Base-by-base conservation (phyloP, 140 eudicot species). In the Flaveria floridana region DNA sequence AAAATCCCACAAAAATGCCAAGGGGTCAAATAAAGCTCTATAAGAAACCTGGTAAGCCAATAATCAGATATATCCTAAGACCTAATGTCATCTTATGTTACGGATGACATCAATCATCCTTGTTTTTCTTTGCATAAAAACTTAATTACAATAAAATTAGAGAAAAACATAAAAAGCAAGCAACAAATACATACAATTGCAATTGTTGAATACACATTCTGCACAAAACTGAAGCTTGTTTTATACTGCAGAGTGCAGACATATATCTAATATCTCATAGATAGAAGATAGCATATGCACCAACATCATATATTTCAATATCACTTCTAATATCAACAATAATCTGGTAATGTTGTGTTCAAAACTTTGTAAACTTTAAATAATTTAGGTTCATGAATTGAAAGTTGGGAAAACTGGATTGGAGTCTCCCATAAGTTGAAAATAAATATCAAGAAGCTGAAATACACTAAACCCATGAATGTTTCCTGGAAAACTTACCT, bases 401-500 rank as follows among this genome's bases (percentile, higher is more conserved):
- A 3, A 2, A 21, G 21, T 64, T 15, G 6, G 68, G 2, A 64
- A 6, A 6, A 37, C 70, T 14, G n/a, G 11, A 62, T 0, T 46
- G n/a, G 52, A 26, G 21, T 50, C n/a, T 26, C 44, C 19, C 21
- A 25, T 18, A 44, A 20, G 2, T 50, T 16, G 6, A 8, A 34
- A 52, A 4, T 2, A 25, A 16, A 23, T 21, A 50, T 2, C 1
- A 7, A 26, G 10, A 30, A 28, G 16, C 8, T 11, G 20, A 19
- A 15, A 15, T 14, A 18, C 5, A 23, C 20, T 20, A 37, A 62
- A 70, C 6, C 12, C 10, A 44, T 18, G 14, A 30, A 51, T 47
- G 53, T 20, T 23, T 18, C 8, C 14, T 50, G 42, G 25, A 55
- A 26, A 71, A 56, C 79, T 72, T 68, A 89, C 99, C 89, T 91